phyloP scores from a whole-genome alignment of 805 yeast genomes.

The Komagataella kurtzmanii region DNA sequence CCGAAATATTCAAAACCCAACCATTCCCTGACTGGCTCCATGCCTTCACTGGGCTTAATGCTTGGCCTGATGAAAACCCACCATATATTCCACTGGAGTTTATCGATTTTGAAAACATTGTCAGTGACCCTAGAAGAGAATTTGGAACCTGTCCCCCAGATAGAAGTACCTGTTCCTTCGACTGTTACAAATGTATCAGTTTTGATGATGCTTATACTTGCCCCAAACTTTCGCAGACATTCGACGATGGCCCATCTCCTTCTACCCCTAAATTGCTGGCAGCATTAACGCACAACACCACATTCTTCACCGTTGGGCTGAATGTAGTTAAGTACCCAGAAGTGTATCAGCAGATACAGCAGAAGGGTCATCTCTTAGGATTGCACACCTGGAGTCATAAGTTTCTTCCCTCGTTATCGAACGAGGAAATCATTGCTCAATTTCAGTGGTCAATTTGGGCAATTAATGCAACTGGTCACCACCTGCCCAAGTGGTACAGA shows the following conservation, averaged over 20 bases:
- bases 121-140: conserved; percentile 30
- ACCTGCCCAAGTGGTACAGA: conserved; percentile 84
- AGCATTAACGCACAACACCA: conserved; percentile 39
- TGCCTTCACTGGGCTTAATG: conserved; percentile 54
- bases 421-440: conserved; percentile 79
- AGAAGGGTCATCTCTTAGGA: conserved; percentile 67
- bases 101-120: conserved; percentile 42
- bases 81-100: conserved; percentile 78
- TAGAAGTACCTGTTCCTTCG: conserved; percentile 63
- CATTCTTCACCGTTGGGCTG: conserved; percentile 79
- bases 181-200: conserved; percentile 68
- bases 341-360: conserved; percentile 40
- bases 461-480: conserved; percentile 85
- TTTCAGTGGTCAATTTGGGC: conserved; percentile 96
- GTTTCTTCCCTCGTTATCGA: conserved; percentile 62
- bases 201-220: conserved; percentile 72
- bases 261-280: conserved; percentile 49
- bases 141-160: conserved; percentile 47
- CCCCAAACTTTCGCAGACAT: conserved; percentile 66
- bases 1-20: not conserved
- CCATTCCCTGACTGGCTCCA: conserved; percentile 68
- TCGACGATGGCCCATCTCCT: conserved; percentile 90
- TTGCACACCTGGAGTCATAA: conserved; percentile 92
- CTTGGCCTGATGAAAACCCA: conserved; percentile 83
- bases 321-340: conserved; percentile 72